Evolutionary conservation across 495 filamentous ascomycete species (phyloP).

Genomic region (Aspergillus diversus): DNA sequence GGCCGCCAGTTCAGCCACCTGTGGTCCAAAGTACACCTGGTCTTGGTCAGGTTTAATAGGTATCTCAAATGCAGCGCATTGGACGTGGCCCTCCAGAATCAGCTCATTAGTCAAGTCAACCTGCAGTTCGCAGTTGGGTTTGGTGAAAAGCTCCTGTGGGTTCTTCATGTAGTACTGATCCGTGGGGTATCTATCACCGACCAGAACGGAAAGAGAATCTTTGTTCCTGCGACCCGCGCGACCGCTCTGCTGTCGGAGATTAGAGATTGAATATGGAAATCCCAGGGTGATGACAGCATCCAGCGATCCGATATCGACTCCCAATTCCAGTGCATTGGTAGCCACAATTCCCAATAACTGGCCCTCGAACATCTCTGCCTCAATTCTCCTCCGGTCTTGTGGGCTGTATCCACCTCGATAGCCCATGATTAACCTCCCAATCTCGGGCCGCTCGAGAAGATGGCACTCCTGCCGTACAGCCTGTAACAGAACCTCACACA

Average conservation of each 20-base stretch:
- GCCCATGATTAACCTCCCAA: slow-evolving; percentile 83
- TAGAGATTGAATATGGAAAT: slow-evolving; percentile 94
- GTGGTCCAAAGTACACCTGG: slow-evolving; percentile 74
- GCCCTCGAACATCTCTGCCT: slow-evolving; percentile 96
- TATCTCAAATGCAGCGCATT: slow-evolving; percentile 96
- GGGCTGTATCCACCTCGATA: slow-evolving; percentile 96
- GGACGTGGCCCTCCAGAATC: slow-evolving; percentile 89
- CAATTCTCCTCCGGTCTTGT: slow-evolving; percentile 87
- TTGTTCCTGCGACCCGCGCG: slow-evolving; percentile 91
- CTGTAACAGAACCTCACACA: slow-evolving; percentile 83
- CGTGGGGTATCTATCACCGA: slow-evolving; percentile 90
- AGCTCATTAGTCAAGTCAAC: slow-evolving; percentile 91
- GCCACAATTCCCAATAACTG: slow-evolving; percentile 92
- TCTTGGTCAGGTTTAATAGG: slow-evolving; percentile 81
- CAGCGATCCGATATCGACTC: slow-evolving; percentile 92
- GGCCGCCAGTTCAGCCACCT: slow-evolving; percentile 70
- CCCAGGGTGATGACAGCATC: slow-evolving; percentile 94
- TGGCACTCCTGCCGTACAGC: slow-evolving; percentile 79
- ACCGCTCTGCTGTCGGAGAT: slow-evolving; percentile 92
- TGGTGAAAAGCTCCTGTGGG: slow-evolving; percentile 93
- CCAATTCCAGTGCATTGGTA: slow-evolving; percentile 89
- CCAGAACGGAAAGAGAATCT: slow-evolving; percentile 86
- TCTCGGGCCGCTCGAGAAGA: slow-evolving; percentile 70
- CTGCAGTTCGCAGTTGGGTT: slow-evolving; percentile 84
- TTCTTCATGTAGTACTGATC: slow-evolving; percentile 98